phyloP scores from a whole-genome alignment of 164 flowering plant genomes.

The Kalanchoe fedtschenkoi region DNA sequence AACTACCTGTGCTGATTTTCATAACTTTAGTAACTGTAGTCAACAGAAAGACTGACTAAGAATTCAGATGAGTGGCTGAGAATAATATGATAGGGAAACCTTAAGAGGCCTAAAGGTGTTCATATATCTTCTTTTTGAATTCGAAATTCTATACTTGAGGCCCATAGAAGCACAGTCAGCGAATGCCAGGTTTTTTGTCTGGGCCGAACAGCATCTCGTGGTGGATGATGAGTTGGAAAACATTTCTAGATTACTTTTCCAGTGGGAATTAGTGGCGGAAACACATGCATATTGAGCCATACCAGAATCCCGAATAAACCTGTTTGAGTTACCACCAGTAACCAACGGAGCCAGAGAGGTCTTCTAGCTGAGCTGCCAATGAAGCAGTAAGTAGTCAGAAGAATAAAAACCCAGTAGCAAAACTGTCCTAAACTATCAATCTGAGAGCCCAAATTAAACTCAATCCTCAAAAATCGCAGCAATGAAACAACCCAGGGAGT shows the following conservation, averaged over 20 bases:
- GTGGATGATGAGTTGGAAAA: not conserved
- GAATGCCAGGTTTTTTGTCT: slow-evolving; percentile 14
- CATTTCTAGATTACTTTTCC: slow-evolving; percentile 9
- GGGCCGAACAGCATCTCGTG: slow-evolving; percentile 7
- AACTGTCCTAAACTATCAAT: no score
- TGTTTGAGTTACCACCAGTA: not conserved
- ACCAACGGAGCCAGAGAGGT: not conserved
- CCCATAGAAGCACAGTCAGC: slow-evolving; percentile 19
- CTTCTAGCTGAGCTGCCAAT: not conserved
- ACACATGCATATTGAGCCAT: slow-evolving; percentile 27
- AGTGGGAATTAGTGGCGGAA: slow-evolving; percentile 22
- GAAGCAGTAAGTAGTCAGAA: no score
- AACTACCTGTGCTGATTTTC: slow-evolving; percentile 40
- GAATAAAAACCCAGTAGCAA: no score
- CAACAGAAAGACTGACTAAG: not conserved
- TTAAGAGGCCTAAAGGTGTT: slow-evolving; percentile 16
- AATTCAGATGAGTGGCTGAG: not conserved
- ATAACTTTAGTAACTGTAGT: not conserved
- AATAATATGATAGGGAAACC: slow-evolving; percentile 13
- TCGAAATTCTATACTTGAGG: slow-evolving; percentile 9
- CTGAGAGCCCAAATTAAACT: not conserved
- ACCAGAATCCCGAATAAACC: not conserved
- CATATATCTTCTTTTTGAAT: slow-evolving; percentile 7
- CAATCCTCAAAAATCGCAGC: not conserved
- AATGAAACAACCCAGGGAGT: no score